Evolutionary conservation across 495 filamentous ascomycete genomes (phyloP), one percentile per base, ranked within the genome.

Genomic region (Penicillium parvum): DNA sequence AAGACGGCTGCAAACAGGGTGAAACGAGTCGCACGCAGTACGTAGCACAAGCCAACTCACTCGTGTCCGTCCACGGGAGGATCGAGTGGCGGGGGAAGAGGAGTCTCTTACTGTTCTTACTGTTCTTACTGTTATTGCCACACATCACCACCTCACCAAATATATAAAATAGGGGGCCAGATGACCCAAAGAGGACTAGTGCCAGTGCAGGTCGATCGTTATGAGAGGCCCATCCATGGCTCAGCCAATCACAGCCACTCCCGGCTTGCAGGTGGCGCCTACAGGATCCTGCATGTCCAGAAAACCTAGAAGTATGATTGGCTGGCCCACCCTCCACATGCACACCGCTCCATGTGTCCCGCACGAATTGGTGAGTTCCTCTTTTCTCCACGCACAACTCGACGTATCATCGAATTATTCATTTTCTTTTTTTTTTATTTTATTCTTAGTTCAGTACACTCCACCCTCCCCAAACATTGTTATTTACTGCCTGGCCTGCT

Each of bases 371-470:
- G 28, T 15, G 28, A 14, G 28, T n/a, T 16, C 28, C 28, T 30
- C 16, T 2, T 7, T 27, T n/a, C 3, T 2, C n/a, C 25, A 2
- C 5, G n/a, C 15, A 16, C 18, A 16, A 47, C 40, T 50, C 40
- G 47, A 50, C 42, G 47, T 42, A 50, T 50, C 47, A 50, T 50
- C 37, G 47, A 50, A 32, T 32, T 32, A 37, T 37, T 23, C n/a
- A 23, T 37, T 23, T 37, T 11, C 7, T 11, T 35, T 15, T 20
- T 27, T 11, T 27, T 27, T 6, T 27, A 27, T 27, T 18, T 21
- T 1, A 8, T 36, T 32, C 28, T n/a, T n/a, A n/a, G n/a, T n/a
- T n/a, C n/a, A n/a, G n/a, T n/a, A n/a, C n/a, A n/a, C n/a, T 3
- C 28, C 28, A n/a, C 28, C 28, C 28, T 30, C 28, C 9, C 9